A percentile compares a stretch with the other conserved stretches of the same genome.
phyloP scores from a whole-genome alignment of 148 eudicot genomes.

The Dysphania ambrosioides region DNA sequence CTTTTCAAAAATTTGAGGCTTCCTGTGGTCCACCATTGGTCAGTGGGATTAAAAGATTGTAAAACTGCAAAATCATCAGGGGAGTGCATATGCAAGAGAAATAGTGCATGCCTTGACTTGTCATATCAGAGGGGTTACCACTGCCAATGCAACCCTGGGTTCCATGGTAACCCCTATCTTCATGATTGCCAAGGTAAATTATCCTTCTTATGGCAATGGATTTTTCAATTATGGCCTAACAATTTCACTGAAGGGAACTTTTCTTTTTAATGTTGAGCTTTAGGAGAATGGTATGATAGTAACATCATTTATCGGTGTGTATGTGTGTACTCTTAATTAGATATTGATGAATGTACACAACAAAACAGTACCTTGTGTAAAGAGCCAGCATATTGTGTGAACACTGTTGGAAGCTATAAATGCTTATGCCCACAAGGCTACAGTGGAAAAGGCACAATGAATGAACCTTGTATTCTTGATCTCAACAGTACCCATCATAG shows the following conservation, averaged over 20 bases:
- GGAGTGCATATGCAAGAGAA: constrained; percentile 21
- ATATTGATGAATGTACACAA: constrained; percentile 35
- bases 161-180: constrained; percentile 49
- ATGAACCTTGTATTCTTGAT: not conserved
- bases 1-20: constrained; percentile 2
- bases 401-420: constrained; percentile 29
- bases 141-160: constrained; percentile 40
- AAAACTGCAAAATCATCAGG: constrained; percentile 7
- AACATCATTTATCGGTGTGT: not conserved
- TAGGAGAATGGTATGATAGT: not conserved
- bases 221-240: not conserved
- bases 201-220: not conserved
- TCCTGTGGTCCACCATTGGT: constrained; percentile 30
- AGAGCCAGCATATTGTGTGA: constrained; percentile 19
- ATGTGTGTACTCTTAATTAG: constrained; percentile 16
- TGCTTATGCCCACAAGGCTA: constrained; percentile 31
- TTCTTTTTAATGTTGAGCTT: not conserved
- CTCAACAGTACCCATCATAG: not conserved
- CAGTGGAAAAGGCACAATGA: not conserved
- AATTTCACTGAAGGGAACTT: not conserved
- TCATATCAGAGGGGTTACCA: constrained; percentile 32
- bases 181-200: constrained; percentile 36
- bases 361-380: not conserved
- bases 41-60: constrained; percentile 10
- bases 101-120: constrained; percentile 32